Conservation (phyloP, 495 filamentous ascomycete species). For the Neurospora hispaniola region DNA sequence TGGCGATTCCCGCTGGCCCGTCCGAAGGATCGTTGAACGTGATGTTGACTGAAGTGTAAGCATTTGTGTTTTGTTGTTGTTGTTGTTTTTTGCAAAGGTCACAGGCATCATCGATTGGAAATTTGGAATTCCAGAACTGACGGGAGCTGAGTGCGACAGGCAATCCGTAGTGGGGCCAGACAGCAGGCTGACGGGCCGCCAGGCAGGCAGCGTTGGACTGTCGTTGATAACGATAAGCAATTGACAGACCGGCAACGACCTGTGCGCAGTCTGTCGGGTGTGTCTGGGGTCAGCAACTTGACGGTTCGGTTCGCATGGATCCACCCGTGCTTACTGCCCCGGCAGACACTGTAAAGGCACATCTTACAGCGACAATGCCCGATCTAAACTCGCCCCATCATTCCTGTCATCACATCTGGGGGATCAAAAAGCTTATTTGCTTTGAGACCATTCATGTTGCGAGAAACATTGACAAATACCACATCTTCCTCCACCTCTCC, state of each 20-base stretch:
- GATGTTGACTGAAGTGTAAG: background rate
- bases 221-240: background rate
- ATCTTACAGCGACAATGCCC: background rate
- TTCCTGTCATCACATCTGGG: background rate
- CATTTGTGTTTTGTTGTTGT: background rate
- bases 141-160: background rate
- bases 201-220: background rate
- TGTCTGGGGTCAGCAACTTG: background rate
- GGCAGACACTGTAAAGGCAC: background rate
- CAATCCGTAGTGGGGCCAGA: background rate
- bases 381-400: background rate
- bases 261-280: background rate
- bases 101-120: background rate
- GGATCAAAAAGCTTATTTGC: background rate
- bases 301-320: background rate
- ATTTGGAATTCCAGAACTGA: background rate
- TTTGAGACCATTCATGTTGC: background rate
- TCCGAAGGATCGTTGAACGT: background rate
- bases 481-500: background rate
- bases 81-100: background rate
- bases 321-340: background rate
- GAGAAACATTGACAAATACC: background rate
- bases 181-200: background rate
- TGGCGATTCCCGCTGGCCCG: background rate
- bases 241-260: background rate